Base-by-base conservation (phyloP, 306 rosid species). In the Trifolium subterraneum region DNA sequence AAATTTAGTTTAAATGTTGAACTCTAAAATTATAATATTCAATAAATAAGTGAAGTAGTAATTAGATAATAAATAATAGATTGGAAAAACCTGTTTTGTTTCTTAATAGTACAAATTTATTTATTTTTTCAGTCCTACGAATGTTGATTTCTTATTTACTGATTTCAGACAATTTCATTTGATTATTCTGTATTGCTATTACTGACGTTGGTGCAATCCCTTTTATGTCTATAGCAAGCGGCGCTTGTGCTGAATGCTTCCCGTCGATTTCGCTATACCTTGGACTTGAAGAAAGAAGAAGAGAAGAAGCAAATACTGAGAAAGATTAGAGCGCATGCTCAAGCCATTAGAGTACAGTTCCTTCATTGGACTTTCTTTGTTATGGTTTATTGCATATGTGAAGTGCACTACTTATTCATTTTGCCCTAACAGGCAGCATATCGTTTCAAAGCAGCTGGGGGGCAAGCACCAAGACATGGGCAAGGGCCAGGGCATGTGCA, bases 161-260 rank as follows among this genome's bases (percentile, higher is more conserved):
- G 33, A 47, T 22, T 72, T 14, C 19, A 20, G 59, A 42, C 33
- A 9, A 36, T 31, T 55, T 67, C 31, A 20, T 29, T 78, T 56
- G 35, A 22, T 19, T 70, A 55, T 61, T 82, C 60, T 55, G 20
- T 51, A 35, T 56, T 73, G 13, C 73, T 66, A 50, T 67, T 64
- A 70, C 35, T 66, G 64, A 33, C 51, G 20, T 23, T 38, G 20
- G 58, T 19, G 45, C 74, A 67, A 65, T 44, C 42, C 52, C 50
- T 59, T 63, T 44, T 25, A 6, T 74, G 69, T 48, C 51, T 72
- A 67, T 65, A 95, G 99, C 97, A 92, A 95, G 99, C 99, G 2
- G 98, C 99, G 0, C 97, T 95, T 62, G 99, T 95, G 81, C 89
- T 95, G 50, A 95, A 95, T 81, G 99, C 99, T 83, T 95, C 98